These are phyloP conservation scores for Ogataea nonfermentans DNA, from an alignment of 805 yeast genomes.

Conservation along the genomic window DNA sequence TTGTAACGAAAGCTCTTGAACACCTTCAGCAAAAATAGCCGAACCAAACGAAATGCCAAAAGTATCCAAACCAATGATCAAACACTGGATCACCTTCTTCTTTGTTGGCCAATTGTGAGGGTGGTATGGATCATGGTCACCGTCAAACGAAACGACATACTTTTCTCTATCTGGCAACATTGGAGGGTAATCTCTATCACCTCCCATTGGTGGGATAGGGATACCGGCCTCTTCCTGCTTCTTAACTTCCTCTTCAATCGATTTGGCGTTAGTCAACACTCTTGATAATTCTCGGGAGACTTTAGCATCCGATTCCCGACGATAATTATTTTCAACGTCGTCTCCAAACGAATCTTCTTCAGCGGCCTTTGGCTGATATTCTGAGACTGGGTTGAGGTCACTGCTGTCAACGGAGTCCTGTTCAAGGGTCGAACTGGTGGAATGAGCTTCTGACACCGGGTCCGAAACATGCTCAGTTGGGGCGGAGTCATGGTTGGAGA, in stretches of 20 bases:
- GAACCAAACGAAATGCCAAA: conserved; percentile 68
- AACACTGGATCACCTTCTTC: conserved; percentile 46
- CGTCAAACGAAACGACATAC: conserved; percentile 72
- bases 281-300: conserved; percentile 35
- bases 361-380: conserved; percentile 9
- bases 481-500: neutral
- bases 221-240: conserved; percentile 34
- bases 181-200: conserved; percentile 62
- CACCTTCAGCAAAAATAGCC: conserved; percentile 72
- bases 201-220: conserved; percentile 63
- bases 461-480: neutral
- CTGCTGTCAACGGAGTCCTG: conserved; percentile 10
- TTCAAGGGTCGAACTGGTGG: conserved; percentile 8
- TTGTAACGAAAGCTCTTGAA: conserved; percentile 43
- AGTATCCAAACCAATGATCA: conserved; percentile 48
- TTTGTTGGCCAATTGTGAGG: conserved; percentile 73
- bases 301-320: conserved; percentile 20
- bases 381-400: conserved; percentile 7
- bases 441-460: neutral
- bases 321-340: conserved; percentile 5
- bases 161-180: conserved; percentile 49
- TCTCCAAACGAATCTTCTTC: conserved; percentile 2
- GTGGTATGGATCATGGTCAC: conserved; percentile 73
- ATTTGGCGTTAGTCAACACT: conserved; percentile 40
- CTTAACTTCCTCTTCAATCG: conserved; percentile 29